phyloP scores from a whole-genome alignment of 2,329 filamentous ascomycete genomes.

The Alternaria arborescens region DNA sequence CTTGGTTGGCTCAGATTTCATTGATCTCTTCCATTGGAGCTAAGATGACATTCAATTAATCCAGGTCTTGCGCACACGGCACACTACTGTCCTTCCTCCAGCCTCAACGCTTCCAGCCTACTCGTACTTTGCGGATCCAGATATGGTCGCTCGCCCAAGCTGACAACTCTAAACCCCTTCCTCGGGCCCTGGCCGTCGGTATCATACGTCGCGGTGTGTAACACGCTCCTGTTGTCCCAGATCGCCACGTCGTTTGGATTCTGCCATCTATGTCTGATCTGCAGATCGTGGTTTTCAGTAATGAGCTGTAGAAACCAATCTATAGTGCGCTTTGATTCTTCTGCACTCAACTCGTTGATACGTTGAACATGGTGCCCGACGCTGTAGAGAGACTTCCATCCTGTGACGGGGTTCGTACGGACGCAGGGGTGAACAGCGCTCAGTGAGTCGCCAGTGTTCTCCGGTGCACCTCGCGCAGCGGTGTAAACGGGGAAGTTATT shows the following conservation, averaged over 20 bases:
- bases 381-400: constrained; percentile 57
- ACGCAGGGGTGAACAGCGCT: constrained; percentile 64
- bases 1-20: not conserved
- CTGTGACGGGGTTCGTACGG: constrained; percentile 57
- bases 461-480: constrained; percentile 60
- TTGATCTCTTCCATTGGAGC: too few species aligned
- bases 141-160: constrained; percentile 66
- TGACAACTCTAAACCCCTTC: constrained; percentile 65
- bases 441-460: constrained; percentile 63
- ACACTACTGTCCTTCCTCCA: not conserved
- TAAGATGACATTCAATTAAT: not conserved
- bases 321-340: constrained; percentile 55
- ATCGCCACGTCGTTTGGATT: constrained; percentile 61
- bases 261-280: constrained; percentile 60
- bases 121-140: constrained; percentile 62
- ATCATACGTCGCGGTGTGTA: constrained; percentile 69
- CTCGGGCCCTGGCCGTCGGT: constrained; percentile 63
- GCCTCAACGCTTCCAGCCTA: constrained; percentile 49
- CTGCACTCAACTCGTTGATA: constrained; percentile 57
- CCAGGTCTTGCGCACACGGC: not conserved
- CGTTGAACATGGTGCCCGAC: constrained; percentile 52
- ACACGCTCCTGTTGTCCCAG: constrained; percentile 70
- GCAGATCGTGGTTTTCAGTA: constrained; percentile 60
- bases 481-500: constrained; percentile 57
- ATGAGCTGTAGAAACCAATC: constrained; percentile 56